Evolutionary conservation across 1,284 basidiomycete genomes (phyloP).

Genomic region (Rhodotorula glutinis): DNA sequence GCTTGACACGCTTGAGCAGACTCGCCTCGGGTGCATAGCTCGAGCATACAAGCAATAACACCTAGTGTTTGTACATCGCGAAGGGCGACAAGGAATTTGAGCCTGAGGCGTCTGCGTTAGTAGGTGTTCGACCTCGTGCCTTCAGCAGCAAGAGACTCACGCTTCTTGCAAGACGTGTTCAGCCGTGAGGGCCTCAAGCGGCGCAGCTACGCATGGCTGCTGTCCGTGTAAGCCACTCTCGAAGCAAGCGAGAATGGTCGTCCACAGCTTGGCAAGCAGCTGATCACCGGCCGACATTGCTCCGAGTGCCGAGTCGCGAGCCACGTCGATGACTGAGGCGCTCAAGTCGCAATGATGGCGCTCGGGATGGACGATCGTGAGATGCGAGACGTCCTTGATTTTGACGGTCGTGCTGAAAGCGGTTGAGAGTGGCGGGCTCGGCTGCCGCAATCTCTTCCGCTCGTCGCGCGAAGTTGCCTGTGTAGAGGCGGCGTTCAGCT

Average conservation of each 20-base stretch:
- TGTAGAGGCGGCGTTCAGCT: background rate
- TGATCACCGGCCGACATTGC: slow-evolving; percentile 55
- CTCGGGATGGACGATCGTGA: slow-evolving; percentile 59
- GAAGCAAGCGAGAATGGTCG: slow-evolving; percentile 57
- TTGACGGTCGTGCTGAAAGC: slow-evolving; percentile 58
- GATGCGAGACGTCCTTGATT: slow-evolving; percentile 59
- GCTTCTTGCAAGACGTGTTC: slow-evolving; percentile 46
- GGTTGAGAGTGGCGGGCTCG: slow-evolving; percentile 49
- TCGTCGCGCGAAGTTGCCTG: background rate
- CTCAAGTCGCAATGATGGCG: slow-evolving; percentile 62
- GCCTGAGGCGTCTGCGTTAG: slow-evolving; percentile 42
- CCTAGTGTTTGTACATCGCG: slow-evolving; percentile 81
- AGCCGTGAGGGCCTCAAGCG: slow-evolving; percentile 34
- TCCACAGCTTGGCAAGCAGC: slow-evolving; percentile 55
- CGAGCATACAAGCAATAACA: slow-evolving; percentile 66
- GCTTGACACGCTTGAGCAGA: no score
- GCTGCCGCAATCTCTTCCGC: background rate
- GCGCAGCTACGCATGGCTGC: slow-evolving; percentile 11
- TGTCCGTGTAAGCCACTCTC: slow-evolving; percentile 29
- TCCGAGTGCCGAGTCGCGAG: slow-evolving; percentile 60
- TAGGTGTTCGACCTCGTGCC: background rate
- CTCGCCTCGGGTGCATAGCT: slow-evolving; percentile 30
- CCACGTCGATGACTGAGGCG: slow-evolving; percentile 57
- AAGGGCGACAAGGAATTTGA: slow-evolving; percentile 48
- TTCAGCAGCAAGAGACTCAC: background rate